Percentiles rank a stretch among this genome's conserved stretches.
Evolutionary conservation across 768 basidiomycete genomes (phyloP).

Genomic region (Suillus paluster): DNA sequence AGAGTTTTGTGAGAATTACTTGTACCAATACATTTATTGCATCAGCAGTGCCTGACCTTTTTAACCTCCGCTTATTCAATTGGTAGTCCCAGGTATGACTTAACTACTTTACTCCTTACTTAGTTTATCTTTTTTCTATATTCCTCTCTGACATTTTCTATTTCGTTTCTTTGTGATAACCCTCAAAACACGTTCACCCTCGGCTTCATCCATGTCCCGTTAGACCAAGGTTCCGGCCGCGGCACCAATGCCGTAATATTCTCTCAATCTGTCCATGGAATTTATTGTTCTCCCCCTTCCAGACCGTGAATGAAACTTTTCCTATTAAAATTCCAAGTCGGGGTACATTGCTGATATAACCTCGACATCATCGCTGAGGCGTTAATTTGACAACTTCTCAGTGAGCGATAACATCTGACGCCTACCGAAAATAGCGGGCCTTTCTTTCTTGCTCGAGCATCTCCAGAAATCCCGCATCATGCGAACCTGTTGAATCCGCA

Average conservation of each 20-base stretch:
- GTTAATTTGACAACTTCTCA: no score
- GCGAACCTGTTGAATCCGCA: background rate
- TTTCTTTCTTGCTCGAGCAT: background rate
- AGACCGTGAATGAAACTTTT: background rate
- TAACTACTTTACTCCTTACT: no score
- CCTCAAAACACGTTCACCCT: background rate
- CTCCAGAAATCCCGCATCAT: background rate
- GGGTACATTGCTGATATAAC: background rate
- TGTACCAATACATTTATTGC: conserved; percentile 15
- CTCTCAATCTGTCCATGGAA: background rate
- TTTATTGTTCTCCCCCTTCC: background rate
- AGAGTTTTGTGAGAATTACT: conserved; percentile 34
- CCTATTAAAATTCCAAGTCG: background rate
- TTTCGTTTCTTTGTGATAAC: no score
- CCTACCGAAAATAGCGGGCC: background rate
- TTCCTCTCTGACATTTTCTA: no score
- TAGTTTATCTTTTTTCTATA: no score
- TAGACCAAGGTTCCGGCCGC: conserved; percentile 3
- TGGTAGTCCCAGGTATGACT: no score
- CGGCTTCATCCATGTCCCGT: background rate
- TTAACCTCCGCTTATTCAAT: conserved; percentile 32
- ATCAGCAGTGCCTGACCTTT: conserved; percentile 25
- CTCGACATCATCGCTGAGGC: background rate
- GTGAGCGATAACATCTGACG: no score
- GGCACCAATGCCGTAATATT: background rate